Percentiles rank a stretch among this genome's conserved stretches.
These are phyloP conservation scores for Lyophyllum decastes DNA, from an alignment of 768 basidiomycete genomes.

Conservation along the genomic window DNA sequence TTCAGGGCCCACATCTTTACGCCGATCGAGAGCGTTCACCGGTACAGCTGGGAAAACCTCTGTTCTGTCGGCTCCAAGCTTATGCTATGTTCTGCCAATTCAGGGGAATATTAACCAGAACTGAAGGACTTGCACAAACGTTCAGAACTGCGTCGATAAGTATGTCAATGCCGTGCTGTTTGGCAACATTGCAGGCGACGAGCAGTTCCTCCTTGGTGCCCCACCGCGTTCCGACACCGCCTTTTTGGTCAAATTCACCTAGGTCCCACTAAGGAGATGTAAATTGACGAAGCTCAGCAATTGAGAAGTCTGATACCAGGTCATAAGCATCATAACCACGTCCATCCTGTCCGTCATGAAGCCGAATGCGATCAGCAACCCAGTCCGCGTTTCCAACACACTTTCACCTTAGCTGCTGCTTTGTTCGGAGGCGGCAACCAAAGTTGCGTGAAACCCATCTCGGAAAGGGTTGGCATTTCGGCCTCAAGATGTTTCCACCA, in stretches of 20 bases:
- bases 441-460: constrained; percentile 75
- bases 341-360: constrained; percentile 56
- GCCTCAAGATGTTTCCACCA: constrained; percentile 82
- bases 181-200: constrained; percentile 67
- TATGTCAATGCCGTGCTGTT: constrained; percentile 61
- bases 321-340: constrained; percentile 89
- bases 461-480: constrained; percentile 61
- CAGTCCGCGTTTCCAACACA: background rate
- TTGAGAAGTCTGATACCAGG: constrained; percentile 47
- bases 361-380: constrained; percentile 3
- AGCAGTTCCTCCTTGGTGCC: constrained; percentile 83
- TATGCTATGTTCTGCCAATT: constrained; percentile 51
- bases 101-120: constrained; percentile 8
- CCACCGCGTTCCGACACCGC: constrained; percentile 75
- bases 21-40: constrained; percentile 69
- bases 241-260: constrained; percentile 83
- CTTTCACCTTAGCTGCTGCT: constrained; percentile 54
- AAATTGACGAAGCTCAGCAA: background rate
- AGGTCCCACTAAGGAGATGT: constrained; percentile 71
- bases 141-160: constrained; percentile 90
- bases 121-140: constrained; percentile 39
- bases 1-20: constrained; percentile 56
- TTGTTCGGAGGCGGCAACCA: constrained; percentile 89
- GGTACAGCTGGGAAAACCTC: constrained; percentile 73
- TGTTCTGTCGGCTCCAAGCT: constrained; percentile 78